Evolutionary conservation across 2,329 filamentous ascomycete species (phyloP).

Genomic region (Ceratocystis huliohia): DNA sequence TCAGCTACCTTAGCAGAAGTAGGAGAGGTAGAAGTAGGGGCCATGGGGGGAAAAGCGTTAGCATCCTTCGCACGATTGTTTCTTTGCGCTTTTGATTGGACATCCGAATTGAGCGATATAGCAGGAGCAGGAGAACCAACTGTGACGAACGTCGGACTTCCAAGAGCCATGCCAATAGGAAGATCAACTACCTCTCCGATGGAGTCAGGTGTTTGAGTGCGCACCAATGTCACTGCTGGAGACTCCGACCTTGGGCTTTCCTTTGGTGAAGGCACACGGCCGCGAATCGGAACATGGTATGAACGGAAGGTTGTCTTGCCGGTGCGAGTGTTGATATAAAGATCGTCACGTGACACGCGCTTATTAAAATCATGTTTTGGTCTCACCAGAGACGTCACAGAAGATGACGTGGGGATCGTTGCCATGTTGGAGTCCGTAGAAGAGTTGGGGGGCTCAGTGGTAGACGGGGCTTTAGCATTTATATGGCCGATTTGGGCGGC

Average conservation of each 20-base stretch:
- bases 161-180: slow-evolving; percentile 61
- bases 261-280: slow-evolving; percentile 34
- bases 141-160: slow-evolving; percentile 41
- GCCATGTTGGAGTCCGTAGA: slow-evolving; percentile 16
- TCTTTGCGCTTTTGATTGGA: not conserved
- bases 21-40: not conserved
- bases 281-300: slow-evolving; percentile 33
- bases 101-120: not conserved
- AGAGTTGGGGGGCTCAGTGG: not conserved
- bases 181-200: slow-evolving; percentile 26
- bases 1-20: not conserved
- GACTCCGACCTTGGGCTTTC: slow-evolving; percentile 30
- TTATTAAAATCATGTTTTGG: slow-evolving; percentile 25
- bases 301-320: slow-evolving; percentile 28
- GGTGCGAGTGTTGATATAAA: slow-evolving; percentile 28
- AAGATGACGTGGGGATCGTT: slow-evolving; percentile 16
- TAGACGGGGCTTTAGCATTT: not conserved
- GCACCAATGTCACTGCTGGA: slow-evolving; percentile 28
- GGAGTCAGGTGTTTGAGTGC: slow-evolving; percentile 35
- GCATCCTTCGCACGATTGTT: not conserved
- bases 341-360: slow-evolving; percentile 36
- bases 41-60: not conserved
- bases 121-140: not conserved
- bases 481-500: not conserved
- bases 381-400: slow-evolving; percentile 16